Base-by-base conservation (phyloP, 139 green algal species). In the Asterochloris sp. region DNA sequence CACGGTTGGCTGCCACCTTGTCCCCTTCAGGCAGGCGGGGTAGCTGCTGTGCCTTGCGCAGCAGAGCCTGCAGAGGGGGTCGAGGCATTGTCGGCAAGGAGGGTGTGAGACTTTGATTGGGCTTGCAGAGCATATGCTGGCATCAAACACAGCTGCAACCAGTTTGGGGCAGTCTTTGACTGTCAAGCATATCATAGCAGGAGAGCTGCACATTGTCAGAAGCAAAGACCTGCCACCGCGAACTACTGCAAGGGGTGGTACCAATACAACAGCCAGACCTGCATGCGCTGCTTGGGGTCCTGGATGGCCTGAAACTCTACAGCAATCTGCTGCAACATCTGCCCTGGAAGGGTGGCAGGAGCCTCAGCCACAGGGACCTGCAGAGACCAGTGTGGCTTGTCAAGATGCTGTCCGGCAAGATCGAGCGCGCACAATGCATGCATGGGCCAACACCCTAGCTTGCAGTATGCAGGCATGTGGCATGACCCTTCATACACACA, bases 1-100 rank as follows among this genome's bases (percentile, higher is more conserved):
- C 94, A 17, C 95, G 88, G 81, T 97, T 97, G 21, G 87, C 85
- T 11, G 86, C 66, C 23, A 79, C 67, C 64, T 90, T 90, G 0
- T 86, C 76, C 0, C 76, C 76, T 19, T 89, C 87, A 19, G 88
- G 78, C 62, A 95, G 85, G 0, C 77, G 28, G 0, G 87, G 76
- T 62, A 94, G 69, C n/a, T 10, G 26, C 29, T 76, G 71, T 1
- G 85, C 90, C 27, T 86, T 89, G 27, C 87, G 54, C 12, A 96
- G 74, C 63, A 98, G 87, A 81, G 90, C 79, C 60, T 74, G 27
- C 27, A 71, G 28, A n/a, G 38, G 38, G 38, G 38, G 38, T 54
- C 6, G 38, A 54, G 38, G 38, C 38, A 54, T 2, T 6, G 38
- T 54, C 6, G 38, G 6, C 2, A 54, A 54, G 38, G 38, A 54